These are phyloP conservation scores for Magnolia sinica DNA, from an alignment of 164 flowering plant genomes.

Conservation along the genomic window DNA sequence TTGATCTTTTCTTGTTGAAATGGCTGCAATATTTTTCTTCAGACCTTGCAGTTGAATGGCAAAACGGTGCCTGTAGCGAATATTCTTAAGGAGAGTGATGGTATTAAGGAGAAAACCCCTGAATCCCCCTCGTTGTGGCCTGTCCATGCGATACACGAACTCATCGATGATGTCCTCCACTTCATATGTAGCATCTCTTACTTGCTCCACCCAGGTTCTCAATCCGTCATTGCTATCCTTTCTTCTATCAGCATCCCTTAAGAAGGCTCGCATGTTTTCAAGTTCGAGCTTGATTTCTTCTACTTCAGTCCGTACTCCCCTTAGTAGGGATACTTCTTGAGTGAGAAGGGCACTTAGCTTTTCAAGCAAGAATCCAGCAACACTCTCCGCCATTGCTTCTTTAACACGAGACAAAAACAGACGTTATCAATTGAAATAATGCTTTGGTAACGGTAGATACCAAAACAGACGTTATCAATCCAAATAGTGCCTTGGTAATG, in stretches of 20 bases:
- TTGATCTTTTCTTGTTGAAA: background rate
- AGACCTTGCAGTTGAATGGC: background rate
- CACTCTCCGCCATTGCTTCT: background rate
- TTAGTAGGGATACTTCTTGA: background rate
- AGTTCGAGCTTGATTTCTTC: constrained; percentile 26
- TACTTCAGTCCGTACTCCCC: background rate
- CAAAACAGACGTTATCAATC: too few species aligned
- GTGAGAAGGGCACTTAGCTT: background rate
- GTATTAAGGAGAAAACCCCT: too few species aligned
- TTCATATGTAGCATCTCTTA: background rate
- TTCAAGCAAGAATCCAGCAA: background rate
- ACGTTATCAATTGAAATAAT: too few species aligned
- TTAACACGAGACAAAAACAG: background rate
- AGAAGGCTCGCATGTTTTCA: background rate
- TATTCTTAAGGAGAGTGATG: background rate
- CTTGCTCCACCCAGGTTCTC: background rate
- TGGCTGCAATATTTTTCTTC: background rate
- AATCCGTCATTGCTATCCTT: background rate
- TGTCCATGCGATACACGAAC: background rate
- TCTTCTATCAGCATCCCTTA: background rate
- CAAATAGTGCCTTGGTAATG: too few species aligned
- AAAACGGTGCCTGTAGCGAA: background rate
- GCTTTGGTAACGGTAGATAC: too few species aligned
- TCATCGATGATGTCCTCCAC: constrained; percentile 4
- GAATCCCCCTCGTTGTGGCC: background rate